Evolutionary conservation across 2,329 filamentous ascomycete genomes (phyloP), one percentile per base, ranked within the genome.

Genomic region (Botrytis paeoniae): DNA sequence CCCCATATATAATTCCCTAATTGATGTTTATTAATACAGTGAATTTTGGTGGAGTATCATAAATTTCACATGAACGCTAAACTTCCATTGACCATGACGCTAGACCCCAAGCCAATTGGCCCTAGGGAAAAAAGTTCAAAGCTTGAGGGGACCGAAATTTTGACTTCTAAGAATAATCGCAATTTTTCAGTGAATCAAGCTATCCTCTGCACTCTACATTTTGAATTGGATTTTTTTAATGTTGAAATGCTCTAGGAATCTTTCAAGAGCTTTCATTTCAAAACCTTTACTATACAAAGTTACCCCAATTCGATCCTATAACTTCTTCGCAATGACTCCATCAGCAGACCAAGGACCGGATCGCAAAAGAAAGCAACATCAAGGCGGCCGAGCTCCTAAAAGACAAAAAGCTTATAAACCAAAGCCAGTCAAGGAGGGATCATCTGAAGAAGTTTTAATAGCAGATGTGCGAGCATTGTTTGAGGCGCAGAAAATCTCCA

Each of bases 381-480:
- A 80, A 74, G 79, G 77, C n/a, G 79, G 79, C 59, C 74, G 78
- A 71, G 78, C 78, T 35, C 69, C 76, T 14, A 88, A 88, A 81
- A 85, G 85, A 57, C 81, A 81, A 57, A 89, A 88, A 85, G 85
- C 86, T 72, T 86, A 89, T 78, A 85, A 86, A 75, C 87, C 88
- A 76, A 90, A 83, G 76, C 76, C 81, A 1, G 75, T 87, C 75
- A 87, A 87, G 60, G 87, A 88, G 75, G 90, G 89, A 14, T 89
- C 89, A 0, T 84, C 85, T 32, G 91, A 93, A 74, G 89, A 93
- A 79, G 89, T 93, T 64, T 84, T 94, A 63, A 83, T 87, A 66
- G 82, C 86, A 68, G 92, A 94, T 79, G 85, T 94, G 64, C 83
- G 88, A 69, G 84, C 85, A 5, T 81, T 91, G 37, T 82, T 88